Conservation (phyloP, 306 rosid species). For the Pyrus pyrifolia region DNA sequence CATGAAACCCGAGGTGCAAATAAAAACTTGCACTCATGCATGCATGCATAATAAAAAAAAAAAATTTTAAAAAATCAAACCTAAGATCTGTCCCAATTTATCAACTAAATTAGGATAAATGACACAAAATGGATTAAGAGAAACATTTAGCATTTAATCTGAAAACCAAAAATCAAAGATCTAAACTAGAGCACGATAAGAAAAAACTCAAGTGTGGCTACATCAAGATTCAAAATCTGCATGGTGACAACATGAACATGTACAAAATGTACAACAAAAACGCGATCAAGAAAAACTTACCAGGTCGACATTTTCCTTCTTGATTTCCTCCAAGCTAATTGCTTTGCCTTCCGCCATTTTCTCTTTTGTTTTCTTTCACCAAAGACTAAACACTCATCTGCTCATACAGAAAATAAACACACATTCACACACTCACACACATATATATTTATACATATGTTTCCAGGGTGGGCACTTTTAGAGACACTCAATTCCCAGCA, state of each 20-base stretch:
- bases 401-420: background rate
- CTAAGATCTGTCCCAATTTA: background rate
- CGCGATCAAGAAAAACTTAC: conserved; percentile 22
- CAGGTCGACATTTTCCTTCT: conserved; percentile 72
- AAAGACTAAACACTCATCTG: background rate
- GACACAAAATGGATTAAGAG: background rate
- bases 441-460: background rate
- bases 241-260: background rate
- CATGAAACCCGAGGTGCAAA: background rate
- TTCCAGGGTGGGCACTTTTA: background rate
- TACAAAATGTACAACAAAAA: background rate
- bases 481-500: background rate
- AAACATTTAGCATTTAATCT: background rate
- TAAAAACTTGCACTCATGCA: background rate
- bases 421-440: background rate
- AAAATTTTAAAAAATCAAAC: background rate
- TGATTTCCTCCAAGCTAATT: conserved; percentile 55
- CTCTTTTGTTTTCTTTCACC: background rate
- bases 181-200: background rate
- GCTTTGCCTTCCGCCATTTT: conserved; percentile 2
- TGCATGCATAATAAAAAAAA: background rate
- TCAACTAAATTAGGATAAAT: no score
- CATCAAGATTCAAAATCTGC: background rate
- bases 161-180: background rate
- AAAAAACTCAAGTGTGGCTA: background rate